Evolutionary conservation across 2,329 filamentous ascomycete genomes (phyloP).

Genomic region (Zarea fungicola): DNA sequence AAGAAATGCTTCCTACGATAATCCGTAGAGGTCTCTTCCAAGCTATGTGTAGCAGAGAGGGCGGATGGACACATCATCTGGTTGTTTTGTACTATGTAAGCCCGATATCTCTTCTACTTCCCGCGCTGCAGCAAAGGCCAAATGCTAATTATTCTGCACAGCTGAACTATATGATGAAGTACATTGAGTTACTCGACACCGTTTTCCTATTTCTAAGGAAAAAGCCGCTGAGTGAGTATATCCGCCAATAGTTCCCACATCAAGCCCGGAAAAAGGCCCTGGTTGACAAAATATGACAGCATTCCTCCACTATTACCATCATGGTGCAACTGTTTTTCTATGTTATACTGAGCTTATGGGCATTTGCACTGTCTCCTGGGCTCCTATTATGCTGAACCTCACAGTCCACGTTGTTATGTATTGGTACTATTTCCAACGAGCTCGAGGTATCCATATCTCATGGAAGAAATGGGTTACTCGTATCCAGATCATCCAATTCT

Average conservation of each 20-base stretch:
- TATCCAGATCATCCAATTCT: slow-evolving; percentile 93
- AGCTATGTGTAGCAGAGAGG: slow-evolving; percentile 72
- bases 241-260: neutral
- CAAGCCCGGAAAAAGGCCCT: neutral
- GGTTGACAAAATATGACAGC: slow-evolving; percentile 38
- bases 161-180: slow-evolving; percentile 98
- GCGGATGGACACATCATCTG: slow-evolving; percentile 90
- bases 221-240: slow-evolving; percentile 71
- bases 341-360: slow-evolving; percentile 97
- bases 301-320: slow-evolving; percentile 99
- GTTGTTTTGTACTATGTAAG: slow-evolving; percentile 96
- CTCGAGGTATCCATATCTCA: slow-evolving; percentile 91
- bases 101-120: neutral
- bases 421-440: slow-evolving; percentile 99
- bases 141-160: slow-evolving; percentile 30
- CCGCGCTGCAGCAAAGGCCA: neutral
- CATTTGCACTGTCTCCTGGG: slow-evolving; percentile 90
- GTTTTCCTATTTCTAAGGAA: slow-evolving; percentile 98
- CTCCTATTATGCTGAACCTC: slow-evolving; percentile 87
- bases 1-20: slow-evolving; percentile 83
- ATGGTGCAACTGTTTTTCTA: slow-evolving; percentile 91
- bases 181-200: slow-evolving; percentile 90
- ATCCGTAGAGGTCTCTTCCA: slow-evolving; percentile 79
- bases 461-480: slow-evolving; percentile 99
- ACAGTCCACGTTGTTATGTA: slow-evolving; percentile 98